Percentiles rank a stretch among this genome's conserved stretches.
Conservation (phyloP, 1,284 basidiomycete genomes). For the Thelephora terrestris region DNA sequence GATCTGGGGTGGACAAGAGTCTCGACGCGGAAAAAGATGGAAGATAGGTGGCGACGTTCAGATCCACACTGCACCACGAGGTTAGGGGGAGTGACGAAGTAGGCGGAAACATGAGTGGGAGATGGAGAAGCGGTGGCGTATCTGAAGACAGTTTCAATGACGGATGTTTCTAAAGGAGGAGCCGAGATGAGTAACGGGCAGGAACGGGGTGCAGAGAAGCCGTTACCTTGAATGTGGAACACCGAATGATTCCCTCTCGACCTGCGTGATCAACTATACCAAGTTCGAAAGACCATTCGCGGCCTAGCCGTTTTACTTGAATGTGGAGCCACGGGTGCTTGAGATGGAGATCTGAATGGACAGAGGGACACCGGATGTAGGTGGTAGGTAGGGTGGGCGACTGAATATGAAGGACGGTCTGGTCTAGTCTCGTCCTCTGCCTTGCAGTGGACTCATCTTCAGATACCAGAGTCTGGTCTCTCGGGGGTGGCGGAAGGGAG, state of each 20-base stretch:
- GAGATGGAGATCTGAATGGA: conserved; percentile 40
- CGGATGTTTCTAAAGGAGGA: conserved; percentile 41
- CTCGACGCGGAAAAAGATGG: conserved; percentile 50
- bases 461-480: conserved; percentile 35
- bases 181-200: conserved; percentile 6
- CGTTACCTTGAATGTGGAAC: conserved; percentile 76
- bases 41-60: conserved; percentile 53
- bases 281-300: conserved; percentile 69
- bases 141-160: conserved; percentile 31
- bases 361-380: conserved; percentile 55
- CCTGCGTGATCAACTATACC: conserved; percentile 60
- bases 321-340: conserved; percentile 68
- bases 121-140: conserved; percentile 45
- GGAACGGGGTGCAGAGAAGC: conserved; percentile 4
- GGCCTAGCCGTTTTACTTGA: conserved; percentile 59
- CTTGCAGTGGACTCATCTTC: conserved; percentile 13
- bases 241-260: conserved; percentile 50
- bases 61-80: conserved; percentile 57
- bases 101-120: conserved; percentile 61
- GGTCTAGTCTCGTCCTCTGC: conserved; percentile 30
- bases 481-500: conserved; percentile 38
- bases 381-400: conserved; percentile 62
- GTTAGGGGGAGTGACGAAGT: conserved; percentile 48
- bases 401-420: conserved; percentile 77
- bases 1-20: conserved; percentile 19